These are phyloP conservation scores for Malassezia slooffiae DNA, from an alignment of 1,284 basidiomycete genomes.

Conservation along the genomic window DNA sequence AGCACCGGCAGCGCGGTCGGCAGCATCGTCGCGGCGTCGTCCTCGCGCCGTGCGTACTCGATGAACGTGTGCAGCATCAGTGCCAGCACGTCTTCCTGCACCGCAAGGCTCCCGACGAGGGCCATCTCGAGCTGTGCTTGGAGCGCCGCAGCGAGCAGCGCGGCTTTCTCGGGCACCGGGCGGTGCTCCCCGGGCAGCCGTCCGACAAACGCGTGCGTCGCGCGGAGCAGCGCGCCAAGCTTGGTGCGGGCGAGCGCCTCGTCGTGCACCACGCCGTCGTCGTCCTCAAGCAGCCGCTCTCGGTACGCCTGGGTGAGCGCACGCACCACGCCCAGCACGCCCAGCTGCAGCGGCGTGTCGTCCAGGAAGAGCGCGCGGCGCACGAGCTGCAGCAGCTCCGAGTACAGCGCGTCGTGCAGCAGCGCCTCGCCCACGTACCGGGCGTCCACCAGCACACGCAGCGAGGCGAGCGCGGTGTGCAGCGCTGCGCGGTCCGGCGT, in stretches of 20 bases:
- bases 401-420: slow-evolving; percentile 65
- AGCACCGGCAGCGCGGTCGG: slow-evolving; percentile 28
- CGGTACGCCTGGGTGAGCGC: slow-evolving; percentile 57
- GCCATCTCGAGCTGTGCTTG: slow-evolving; percentile 59
- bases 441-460: slow-evolving; percentile 66
- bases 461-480: slow-evolving; percentile 61
- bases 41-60: slow-evolving; percentile 51
- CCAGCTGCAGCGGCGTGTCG: slow-evolving; percentile 59
- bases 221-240: slow-evolving; percentile 67
- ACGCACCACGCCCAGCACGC: slow-evolving; percentile 64
- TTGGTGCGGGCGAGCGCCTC: slow-evolving; percentile 25
- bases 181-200: slow-evolving; percentile 5
- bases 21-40: slow-evolving; percentile 27
- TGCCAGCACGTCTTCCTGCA: slow-evolving; percentile 64
- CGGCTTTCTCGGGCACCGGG: slow-evolving; percentile 47
- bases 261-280: slow-evolving; percentile 15
- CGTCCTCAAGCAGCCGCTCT: slow-evolving; percentile 29
- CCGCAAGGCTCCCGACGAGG: slow-evolving; percentile 53
- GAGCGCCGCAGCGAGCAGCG: slow-evolving; percentile 61
- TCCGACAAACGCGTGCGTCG: slow-evolving; percentile 57
- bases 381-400: slow-evolving; percentile 76
- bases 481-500: slow-evolving; percentile 31
- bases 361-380: slow-evolving; percentile 85
- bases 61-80: slow-evolving; percentile 70
- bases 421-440: slow-evolving; percentile 71